Conservation (phyloP, 2,329 filamentous ascomycete genomes). For the Fusarium sp. region DNA sequence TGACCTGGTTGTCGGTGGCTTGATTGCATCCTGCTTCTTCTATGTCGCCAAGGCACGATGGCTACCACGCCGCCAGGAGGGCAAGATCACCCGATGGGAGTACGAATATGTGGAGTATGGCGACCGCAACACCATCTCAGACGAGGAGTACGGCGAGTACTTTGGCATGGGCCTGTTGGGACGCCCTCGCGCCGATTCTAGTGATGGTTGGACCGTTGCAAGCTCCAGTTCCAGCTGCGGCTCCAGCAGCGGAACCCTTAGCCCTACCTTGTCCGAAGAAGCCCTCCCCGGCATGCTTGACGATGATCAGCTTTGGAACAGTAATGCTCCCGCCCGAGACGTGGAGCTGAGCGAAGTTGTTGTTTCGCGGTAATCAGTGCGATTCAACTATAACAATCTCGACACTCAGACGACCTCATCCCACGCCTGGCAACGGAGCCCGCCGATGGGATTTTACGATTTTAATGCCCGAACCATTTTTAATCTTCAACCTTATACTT, state of each 20-base stretch:
- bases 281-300: constrained; percentile 50
- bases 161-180: constrained; percentile 61
- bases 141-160: constrained; percentile 61
- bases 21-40: constrained; percentile 82
- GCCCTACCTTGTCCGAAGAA: constrained; percentile 61
- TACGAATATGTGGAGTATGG: constrained; percentile 94
- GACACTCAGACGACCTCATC: constrained; percentile 26
- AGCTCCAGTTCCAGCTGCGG: constrained; percentile 78
- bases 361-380: constrained; percentile 51
- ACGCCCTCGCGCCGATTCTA: constrained; percentile 63
- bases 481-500: constrained; percentile 49
- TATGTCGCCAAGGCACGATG: constrained; percentile 84
- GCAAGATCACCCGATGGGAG: constrained; percentile 92
- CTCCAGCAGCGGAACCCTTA: constrained; percentile 62
- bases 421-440: constrained; percentile 18
- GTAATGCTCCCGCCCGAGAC: constrained; percentile 50
- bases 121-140: constrained; percentile 61
- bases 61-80: constrained; percentile 82
- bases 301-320: constrained; percentile 48
- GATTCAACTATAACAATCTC: constrained; percentile 5
- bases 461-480: constrained; percentile 47
- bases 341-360: constrained; percentile 61
- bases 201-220: constrained; percentile 90
- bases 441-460: constrained; percentile 41
- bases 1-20: constrained; percentile 86